These are phyloP conservation scores for Aegilops sharonensis DNA, from an alignment of 176 grass and related monocot species.

Conservation along the genomic window DNA sequence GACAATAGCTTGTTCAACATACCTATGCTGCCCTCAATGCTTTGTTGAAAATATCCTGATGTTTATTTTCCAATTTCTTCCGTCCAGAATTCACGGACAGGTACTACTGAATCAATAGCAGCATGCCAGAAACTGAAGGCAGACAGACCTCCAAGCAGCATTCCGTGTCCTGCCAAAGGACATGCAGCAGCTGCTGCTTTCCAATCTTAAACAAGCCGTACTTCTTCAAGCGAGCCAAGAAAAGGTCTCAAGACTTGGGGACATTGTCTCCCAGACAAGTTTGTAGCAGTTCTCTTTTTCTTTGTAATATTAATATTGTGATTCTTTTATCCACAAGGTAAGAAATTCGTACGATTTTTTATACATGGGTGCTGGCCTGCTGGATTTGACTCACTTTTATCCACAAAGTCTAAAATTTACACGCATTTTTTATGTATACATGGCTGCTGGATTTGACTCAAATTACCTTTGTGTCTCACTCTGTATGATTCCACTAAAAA, in stretches of 20 bases:
- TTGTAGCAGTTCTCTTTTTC: constrained; percentile 30
- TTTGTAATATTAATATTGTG: constrained; percentile 41
- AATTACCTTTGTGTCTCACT: background rate
- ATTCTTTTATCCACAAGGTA: constrained; percentile 32
- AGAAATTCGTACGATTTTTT: constrained; percentile 25
- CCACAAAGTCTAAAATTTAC: constrained; percentile 31
- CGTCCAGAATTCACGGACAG: constrained; percentile 45
- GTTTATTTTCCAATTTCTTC: constrained; percentile 15
- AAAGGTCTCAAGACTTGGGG: constrained; percentile 22
- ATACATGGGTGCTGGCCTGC: constrained; percentile 3
- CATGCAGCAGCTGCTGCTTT: constrained; percentile 82
- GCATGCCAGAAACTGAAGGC: constrained; percentile 70
- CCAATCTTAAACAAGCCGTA: constrained; percentile 72
- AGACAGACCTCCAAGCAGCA: constrained; percentile 49
- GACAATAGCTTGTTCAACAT: background rate
- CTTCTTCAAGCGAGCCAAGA: constrained; percentile 63
- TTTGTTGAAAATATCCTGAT: constrained; percentile 6
- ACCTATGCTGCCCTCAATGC: background rate
- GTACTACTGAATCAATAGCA: constrained; percentile 44
- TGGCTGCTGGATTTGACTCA: background rate
- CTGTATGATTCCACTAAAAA: background rate
- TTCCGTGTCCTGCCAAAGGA: constrained; percentile 86
- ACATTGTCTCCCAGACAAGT: constrained; percentile 41
- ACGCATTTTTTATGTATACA: background rate
- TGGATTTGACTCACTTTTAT: constrained; percentile 19